Conservation (phyloP, 169 alveolate species). For the Amoebophrya sp. region DNA sequence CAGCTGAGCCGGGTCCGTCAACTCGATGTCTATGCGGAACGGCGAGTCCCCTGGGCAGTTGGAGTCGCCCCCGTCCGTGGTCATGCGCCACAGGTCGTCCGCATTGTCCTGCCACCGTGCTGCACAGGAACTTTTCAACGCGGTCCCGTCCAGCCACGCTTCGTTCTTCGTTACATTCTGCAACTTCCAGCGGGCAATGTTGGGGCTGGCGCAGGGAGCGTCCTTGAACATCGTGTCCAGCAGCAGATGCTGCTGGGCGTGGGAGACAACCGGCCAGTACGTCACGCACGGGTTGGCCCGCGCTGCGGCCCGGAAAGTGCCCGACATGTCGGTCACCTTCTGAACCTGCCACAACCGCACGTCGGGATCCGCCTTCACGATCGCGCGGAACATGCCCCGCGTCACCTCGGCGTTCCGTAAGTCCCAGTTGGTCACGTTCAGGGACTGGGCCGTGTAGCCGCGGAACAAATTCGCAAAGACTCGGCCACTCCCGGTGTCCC, state of each 20-base stretch:
- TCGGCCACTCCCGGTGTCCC: not conserved
- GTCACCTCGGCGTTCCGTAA: not conserved
- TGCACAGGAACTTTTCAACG: too few species aligned
- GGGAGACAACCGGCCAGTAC: not conserved
- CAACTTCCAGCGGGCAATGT: not conserved
- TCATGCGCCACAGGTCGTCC: too few species aligned
- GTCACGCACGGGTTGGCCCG: not conserved
- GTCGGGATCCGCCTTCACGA: not conserved
- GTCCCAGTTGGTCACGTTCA: too few species aligned
- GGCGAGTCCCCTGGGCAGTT: not conserved
- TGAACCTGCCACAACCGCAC: not conserved
- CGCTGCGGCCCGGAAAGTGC: not conserved
- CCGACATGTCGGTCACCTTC: not conserved
- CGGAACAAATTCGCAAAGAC: not conserved
- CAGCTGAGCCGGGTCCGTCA: too few species aligned
- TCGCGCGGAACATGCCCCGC: not conserved
- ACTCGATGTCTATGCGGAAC: not conserved
- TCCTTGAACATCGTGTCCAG: too few species aligned
- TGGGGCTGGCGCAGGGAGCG: not conserved
- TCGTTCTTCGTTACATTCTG: not conserved
- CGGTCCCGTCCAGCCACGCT: not conserved
- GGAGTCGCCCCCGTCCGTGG: not conserved
- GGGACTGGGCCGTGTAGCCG: too few species aligned
- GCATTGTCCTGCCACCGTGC: too few species aligned
- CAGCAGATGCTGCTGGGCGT: too few species aligned